Evolutionary conservation across 257 asterid species (phyloP).

Genomic region (Jasminum sambac): DNA sequence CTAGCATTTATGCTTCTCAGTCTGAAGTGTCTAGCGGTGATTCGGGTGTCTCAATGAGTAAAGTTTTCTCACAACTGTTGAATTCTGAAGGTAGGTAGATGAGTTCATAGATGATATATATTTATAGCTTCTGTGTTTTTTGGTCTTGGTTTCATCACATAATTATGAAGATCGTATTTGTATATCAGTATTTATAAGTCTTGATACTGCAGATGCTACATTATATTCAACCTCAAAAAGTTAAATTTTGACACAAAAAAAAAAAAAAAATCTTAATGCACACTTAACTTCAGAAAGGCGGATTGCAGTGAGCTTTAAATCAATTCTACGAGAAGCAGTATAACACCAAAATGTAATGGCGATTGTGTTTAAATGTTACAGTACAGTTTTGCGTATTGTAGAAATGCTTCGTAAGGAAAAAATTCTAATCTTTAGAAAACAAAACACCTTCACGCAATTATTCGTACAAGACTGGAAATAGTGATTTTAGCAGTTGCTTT

Average conservation of each 20-base stretch:
- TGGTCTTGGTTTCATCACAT: neutral
- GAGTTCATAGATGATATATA: slow-evolving; percentile 22
- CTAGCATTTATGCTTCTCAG: slow-evolving; percentile 30
- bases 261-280: too few relatives aligned
- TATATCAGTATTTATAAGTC: neutral
- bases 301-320: too few relatives aligned
- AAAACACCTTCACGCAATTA: too few relatives aligned
- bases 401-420: too few relatives aligned
- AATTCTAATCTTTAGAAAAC: too few relatives aligned
- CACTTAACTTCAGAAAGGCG: neutral
- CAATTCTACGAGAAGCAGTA: too few relatives aligned
- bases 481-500: too few relatives aligned
- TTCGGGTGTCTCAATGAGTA: slow-evolving; percentile 65
- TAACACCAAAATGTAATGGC: too few relatives aligned
- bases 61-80: slow-evolving; percentile 66
- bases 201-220: neutral
- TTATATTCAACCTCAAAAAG: neutral
- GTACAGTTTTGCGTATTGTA: too few relatives aligned
- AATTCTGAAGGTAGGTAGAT: slow-evolving; percentile 73
- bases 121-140: neutral
- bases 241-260: too few relatives aligned
- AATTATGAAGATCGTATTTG: neutral
- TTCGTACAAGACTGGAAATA: too few relatives aligned
- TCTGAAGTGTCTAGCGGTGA: slow-evolving; percentile 46
- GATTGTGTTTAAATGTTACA: too few relatives aligned